Conservation (phyloP, 257 asterid genomes). For the Catharanthus roseus region DNA sequence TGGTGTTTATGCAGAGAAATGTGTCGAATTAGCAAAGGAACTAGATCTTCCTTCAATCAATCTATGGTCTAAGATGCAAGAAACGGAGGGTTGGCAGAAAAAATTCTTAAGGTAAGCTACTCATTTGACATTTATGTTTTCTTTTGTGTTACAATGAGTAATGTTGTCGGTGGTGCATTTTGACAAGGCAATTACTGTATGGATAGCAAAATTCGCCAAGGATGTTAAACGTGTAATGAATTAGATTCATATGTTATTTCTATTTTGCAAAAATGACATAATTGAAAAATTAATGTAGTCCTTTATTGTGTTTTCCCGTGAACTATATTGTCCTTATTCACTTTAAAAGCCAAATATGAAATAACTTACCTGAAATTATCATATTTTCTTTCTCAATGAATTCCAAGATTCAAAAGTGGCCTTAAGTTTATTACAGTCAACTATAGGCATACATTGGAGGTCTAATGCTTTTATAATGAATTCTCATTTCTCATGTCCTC, state of each 20-base stretch:
- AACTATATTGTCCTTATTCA: not conserved
- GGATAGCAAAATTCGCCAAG: not conserved
- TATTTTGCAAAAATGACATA: not conserved
- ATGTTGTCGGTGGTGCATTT: not conserved
- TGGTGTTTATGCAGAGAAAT: slow-evolving; percentile 61
- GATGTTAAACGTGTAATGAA: too few relatives aligned
- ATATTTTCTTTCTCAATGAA: not conserved
- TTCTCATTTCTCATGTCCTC: too few relatives aligned
- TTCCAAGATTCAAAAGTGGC: not conserved
- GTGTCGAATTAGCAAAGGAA: slow-evolving; percentile 64
- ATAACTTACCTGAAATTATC: not conserved
- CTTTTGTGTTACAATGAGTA: not conserved
- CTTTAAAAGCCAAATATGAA: not conserved
- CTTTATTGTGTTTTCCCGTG: not conserved
- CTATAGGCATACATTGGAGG: too few relatives aligned
- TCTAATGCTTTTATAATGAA: too few relatives aligned
- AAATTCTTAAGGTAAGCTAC: slow-evolving; percentile 39
- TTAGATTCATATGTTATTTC: not conserved
- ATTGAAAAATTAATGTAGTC: not conserved
- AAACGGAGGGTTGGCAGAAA: slow-evolving; percentile 69
- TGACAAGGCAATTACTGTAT: not conserved
- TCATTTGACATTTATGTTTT: slow-evolving; percentile 3
- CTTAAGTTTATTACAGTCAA: not conserved
- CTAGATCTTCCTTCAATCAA: slow-evolving; percentile 66
- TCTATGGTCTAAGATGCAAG: slow-evolving; percentile 95